Conservation (phyloP, 2,329 filamentous ascomycete species). For the Aschersonia sp. region DNA sequence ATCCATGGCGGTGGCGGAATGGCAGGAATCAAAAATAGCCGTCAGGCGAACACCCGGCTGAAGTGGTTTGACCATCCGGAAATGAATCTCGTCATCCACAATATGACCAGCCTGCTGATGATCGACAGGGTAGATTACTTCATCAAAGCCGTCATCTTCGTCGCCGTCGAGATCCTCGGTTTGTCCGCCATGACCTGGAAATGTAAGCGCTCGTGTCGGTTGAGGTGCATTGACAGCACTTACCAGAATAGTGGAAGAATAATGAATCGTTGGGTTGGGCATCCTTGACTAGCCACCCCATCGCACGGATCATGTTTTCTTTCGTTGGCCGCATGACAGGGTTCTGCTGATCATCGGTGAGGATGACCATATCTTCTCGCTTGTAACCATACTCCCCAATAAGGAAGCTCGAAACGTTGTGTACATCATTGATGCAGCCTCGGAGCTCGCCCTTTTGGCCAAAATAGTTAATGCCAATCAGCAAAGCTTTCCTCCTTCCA, state of each 20-base stretch:
- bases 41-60: slow-evolving; percentile 72
- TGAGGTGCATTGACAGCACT: not conserved
- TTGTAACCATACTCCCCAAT: slow-evolving; percentile 55
- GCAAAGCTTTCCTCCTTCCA: slow-evolving; percentile 55
- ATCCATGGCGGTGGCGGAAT: slow-evolving; percentile 64
- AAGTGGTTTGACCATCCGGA: slow-evolving; percentile 62
- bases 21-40: slow-evolving; percentile 70
- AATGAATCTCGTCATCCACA: slow-evolving; percentile 66
- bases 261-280: slow-evolving; percentile 61
- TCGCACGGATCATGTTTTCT: slow-evolving; percentile 57
- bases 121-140: slow-evolving; percentile 68
- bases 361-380: slow-evolving; percentile 64
- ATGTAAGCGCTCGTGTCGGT: slow-evolving; percentile 7
- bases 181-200: slow-evolving; percentile 59
- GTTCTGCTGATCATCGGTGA: slow-evolving; percentile 62
- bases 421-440: slow-evolving; percentile 70
- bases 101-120: slow-evolving; percentile 57
- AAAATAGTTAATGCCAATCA: slow-evolving; percentile 75
- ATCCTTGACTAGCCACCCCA: slow-evolving; percentile 60
- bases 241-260: slow-evolving; percentile 63
- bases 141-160: slow-evolving; percentile 64
- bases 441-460: slow-evolving; percentile 55
- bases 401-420: slow-evolving; percentile 60
- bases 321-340: slow-evolving; percentile 60
- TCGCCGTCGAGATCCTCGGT: slow-evolving; percentile 60